Conservation (phyloP, 192 early-diverging fungal species). For the Spizellomyces punctatus region DNA sequence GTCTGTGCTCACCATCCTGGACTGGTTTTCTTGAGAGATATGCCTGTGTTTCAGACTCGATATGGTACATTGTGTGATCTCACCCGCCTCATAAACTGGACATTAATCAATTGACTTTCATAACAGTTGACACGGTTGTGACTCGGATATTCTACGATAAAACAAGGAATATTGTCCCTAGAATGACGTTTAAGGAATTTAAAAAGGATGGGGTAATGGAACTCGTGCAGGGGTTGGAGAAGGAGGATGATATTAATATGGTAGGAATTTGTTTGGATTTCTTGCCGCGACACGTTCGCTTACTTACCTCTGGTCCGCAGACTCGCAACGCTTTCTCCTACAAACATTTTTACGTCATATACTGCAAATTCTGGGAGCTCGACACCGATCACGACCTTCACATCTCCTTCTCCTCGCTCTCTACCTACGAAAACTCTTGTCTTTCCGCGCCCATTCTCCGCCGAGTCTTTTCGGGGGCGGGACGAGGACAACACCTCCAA, state of each 20-base stretch:
- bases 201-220: conserved; percentile 64
- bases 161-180: conserved; percentile 64
- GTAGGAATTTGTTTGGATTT: conserved; percentile 38
- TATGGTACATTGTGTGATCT: conserved; percentile 62
- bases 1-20: conserved; percentile 86
- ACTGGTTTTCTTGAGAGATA: conserved; percentile 78
- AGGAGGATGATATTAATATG: conserved; percentile 71
- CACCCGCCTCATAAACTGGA: not conserved
- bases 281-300: not conserved
- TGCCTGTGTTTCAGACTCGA: conserved; percentile 80
- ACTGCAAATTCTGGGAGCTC: conserved; percentile 96
- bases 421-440: conserved; percentile 70
- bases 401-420: conserved; percentile 68
- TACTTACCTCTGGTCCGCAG: conserved; percentile 26
- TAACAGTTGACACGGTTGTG: conserved; percentile 82
- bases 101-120: not conserved
- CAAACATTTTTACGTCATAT: conserved; percentile 97
- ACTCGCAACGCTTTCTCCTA: conserved; percentile 90
- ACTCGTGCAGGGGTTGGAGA: conserved; percentile 66
- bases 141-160: conserved; percentile 84
- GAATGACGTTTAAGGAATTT: conserved; percentile 78
- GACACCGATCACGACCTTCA: conserved; percentile 88
- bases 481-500: conserved; percentile 15
- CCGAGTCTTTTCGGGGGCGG: conserved; percentile 73
- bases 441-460: conserved; percentile 71